phyloP scores from a whole-genome alignment of 352 stramenopile species.

The Pythium sukuiense region DNA sequence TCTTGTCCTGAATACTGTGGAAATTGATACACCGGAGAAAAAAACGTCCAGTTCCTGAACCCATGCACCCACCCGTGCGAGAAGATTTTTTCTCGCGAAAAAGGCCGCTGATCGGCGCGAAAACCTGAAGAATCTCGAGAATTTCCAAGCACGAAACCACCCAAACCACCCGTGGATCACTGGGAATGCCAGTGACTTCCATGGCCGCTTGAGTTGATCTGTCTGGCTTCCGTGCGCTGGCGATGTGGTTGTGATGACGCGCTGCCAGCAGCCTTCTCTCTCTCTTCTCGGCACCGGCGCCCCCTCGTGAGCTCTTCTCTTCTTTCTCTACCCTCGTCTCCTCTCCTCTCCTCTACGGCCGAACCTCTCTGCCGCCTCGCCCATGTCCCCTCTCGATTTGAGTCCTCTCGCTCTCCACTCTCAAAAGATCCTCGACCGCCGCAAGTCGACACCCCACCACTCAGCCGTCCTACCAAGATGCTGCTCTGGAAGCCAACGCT shows the following conservation, averaged over 20 bases:
- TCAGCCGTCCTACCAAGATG: background rate
- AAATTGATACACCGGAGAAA: background rate
- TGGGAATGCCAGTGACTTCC: background rate
- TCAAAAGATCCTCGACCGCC: conserved; percentile 5
- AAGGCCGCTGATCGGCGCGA: background rate
- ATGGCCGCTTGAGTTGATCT: background rate
- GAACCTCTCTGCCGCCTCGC: background rate
- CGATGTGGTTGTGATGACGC: background rate
- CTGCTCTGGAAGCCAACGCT: conserved; percentile 11
- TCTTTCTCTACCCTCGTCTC: background rate
- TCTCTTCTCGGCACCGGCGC: background rate
- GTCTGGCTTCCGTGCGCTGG: background rate
- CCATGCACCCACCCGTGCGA: background rate
- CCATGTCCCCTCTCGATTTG: background rate
- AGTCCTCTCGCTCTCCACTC: conserved; percentile 3
- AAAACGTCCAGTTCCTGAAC: background rate
- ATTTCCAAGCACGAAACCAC: background rate
- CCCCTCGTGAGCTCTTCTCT: background rate
- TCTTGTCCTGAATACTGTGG: background rate
- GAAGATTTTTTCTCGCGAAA: background rate
- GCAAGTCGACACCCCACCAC: background rate
- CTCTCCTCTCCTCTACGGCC: background rate
- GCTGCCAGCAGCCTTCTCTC: background rate
- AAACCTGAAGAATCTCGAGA: background rate
- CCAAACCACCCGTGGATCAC: background rate